These are phyloP conservation scores for Apiospora koreana DNA, from an alignment of 2,329 filamentous ascomycete species.

Conservation along the genomic window DNA sequence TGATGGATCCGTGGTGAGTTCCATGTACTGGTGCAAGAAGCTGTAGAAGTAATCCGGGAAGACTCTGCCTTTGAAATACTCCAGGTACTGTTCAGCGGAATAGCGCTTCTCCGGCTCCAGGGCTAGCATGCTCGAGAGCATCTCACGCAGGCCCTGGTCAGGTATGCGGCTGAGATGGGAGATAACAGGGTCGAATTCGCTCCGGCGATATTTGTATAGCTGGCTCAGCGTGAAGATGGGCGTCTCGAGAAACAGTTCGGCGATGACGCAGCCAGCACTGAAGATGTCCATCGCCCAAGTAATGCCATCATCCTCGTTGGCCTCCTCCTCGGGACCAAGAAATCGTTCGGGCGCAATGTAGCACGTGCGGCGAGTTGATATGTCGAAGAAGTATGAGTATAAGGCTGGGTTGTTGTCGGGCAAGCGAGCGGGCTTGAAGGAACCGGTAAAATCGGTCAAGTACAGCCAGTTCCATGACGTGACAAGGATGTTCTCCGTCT, in stretches of 20 bases:
- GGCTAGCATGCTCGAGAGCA: constrained; percentile 96
- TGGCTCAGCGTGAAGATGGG: constrained; percentile 98
- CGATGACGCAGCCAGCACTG: constrained; percentile 94
- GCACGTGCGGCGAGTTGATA: constrained; percentile 86
- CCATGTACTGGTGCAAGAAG: constrained; percentile 98
- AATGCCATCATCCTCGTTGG: constrained; percentile 60
- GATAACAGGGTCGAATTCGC: constrained; percentile 86
- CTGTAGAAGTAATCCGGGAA: constrained; percentile 98
- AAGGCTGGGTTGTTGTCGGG: constrained; percentile 97
- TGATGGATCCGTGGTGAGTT: constrained; percentile 86
- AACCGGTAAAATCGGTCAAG: constrained; percentile 93
- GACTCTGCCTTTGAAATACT: constrained; percentile 87
- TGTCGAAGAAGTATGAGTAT: constrained; percentile 98
- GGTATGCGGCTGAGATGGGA: constrained; percentile 83
- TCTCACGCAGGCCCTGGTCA: constrained; percentile 81
- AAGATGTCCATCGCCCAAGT: constrained; percentile 99
- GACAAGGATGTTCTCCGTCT: constrained; percentile 94
- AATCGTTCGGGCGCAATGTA: constrained; percentile 96
- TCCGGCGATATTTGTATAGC: constrained; percentile 88
- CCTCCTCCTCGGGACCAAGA: constrained; percentile 67
- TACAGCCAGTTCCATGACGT: constrained; percentile 99
- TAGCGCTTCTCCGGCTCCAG: constrained; percentile 89
- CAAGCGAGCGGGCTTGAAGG: constrained; percentile 90
- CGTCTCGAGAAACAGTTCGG: constrained; percentile 90
- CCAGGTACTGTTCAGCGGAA: constrained; percentile 89